A percentile compares a stretch with the other conserved stretches of the same genome.
Evolutionary conservation across 805 yeast species (phyloP).

Genomic region (Candida broadrunensis): DNA sequence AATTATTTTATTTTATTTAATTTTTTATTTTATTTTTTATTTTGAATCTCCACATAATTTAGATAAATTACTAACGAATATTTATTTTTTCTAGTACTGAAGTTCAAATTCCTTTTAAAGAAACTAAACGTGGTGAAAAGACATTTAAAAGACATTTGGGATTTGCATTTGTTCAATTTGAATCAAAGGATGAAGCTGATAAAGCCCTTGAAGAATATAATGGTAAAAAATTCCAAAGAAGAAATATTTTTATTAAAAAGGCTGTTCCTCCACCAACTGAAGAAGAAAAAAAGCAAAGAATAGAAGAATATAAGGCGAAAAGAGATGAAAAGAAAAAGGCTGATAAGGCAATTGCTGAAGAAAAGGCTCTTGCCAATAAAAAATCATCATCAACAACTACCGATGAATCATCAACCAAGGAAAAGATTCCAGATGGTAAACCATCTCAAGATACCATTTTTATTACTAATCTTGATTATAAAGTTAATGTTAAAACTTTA

Average conservation of each 20-base stretch:
- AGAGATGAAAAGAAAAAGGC: constrained; percentile 16
- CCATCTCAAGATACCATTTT: constrained; percentile 60
- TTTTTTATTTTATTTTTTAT: no score
- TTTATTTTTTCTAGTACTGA: constrained; percentile 21
- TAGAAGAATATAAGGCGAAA: constrained; percentile 30
- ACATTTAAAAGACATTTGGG: constrained; percentile 48
- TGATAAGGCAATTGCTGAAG: constrained; percentile 13
- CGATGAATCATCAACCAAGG: constrained; percentile 2
- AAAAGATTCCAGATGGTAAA: constrained; percentile 42
- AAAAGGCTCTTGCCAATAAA: constrained; percentile 11
- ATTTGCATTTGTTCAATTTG: constrained; percentile 58
- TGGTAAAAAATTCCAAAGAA: constrained; percentile 42
- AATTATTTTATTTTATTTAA: no score
- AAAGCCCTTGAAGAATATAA: constrained; percentile 40
- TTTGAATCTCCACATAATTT: no score
- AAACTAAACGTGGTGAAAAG: constrained; percentile 28
- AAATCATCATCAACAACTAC: not conserved
- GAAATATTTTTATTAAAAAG: constrained; percentile 49
- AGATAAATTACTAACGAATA: constrained; percentile 17
- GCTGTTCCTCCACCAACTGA: constrained; percentile 53
- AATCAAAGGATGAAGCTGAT: constrained; percentile 41
- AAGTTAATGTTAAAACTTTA: constrained; percentile 46
- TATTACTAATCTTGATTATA: constrained; percentile 57
- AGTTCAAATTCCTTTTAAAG: constrained; percentile 51
- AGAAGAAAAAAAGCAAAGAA: constrained; percentile 38